These are phyloP conservation scores for Paratinospora sagittata DNA, from an alignment of 164 flowering plant species.

Conservation along the genomic window DNA sequence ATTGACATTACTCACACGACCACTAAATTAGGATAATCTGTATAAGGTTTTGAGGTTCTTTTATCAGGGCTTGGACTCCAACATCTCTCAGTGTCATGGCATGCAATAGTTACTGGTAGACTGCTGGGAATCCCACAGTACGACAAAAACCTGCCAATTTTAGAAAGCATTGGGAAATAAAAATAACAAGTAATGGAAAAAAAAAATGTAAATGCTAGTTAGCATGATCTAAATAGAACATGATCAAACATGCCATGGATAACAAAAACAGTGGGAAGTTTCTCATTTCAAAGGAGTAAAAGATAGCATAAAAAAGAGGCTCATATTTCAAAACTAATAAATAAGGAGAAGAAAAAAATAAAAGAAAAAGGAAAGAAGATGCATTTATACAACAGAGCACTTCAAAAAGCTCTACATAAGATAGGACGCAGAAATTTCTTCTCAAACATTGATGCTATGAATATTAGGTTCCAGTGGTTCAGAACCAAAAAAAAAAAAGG, in stretches of 20 bases:
- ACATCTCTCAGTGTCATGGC: slow-evolving; percentile 75
- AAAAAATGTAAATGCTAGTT: background rate
- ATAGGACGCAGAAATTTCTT: background rate
- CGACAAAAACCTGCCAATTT: slow-evolving; percentile 57
- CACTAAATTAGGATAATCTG: slow-evolving; percentile 64
- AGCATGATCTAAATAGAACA: background rate
- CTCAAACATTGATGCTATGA: background rate
- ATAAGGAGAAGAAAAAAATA: background rate
- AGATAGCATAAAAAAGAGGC: background rate
- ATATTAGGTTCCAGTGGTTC: background rate
- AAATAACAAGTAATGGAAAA: background rate
- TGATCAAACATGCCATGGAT: background rate
- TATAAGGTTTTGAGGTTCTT: slow-evolving; percentile 49
- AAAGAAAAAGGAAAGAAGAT: background rate
- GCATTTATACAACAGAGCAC: background rate
- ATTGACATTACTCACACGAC: slow-evolving; percentile 52
- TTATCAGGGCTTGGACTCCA: slow-evolving; percentile 65
- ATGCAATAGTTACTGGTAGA: slow-evolving; percentile 74
- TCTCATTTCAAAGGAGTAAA: background rate
- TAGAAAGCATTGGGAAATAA: background rate
- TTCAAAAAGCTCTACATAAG: background rate
- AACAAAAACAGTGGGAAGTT: background rate
- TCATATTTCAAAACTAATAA: no score
- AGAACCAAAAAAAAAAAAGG: background rate
- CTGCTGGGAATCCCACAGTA: slow-evolving; percentile 64